These are phyloP conservation scores for Pythium folliculosum DNA, from an alignment of 352 stramenopile species.

Conservation along the genomic window DNA sequence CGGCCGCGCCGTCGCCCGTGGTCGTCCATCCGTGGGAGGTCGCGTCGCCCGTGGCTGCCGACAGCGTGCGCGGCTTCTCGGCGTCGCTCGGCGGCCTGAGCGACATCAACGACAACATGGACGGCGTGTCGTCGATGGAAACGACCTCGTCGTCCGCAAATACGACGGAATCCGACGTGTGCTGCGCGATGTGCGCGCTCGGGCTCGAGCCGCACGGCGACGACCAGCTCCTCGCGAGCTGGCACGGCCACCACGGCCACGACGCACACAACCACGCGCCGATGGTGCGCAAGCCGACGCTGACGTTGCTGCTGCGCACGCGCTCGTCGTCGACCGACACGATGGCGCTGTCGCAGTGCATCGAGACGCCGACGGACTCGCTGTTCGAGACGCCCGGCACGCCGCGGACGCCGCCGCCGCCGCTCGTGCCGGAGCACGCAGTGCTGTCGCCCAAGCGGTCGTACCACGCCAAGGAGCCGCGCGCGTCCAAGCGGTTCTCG, in stretches of 20 bases:
- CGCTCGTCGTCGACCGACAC: slow-evolving; percentile 19
- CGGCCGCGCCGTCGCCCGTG: slow-evolving; percentile 15
- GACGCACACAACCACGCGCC: not conserved
- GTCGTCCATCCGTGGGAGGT: slow-evolving; percentile 17
- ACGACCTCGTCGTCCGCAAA: not conserved
- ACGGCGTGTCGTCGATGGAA: not conserved
- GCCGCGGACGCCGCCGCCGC: slow-evolving; percentile 8
- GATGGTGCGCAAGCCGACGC: not conserved
- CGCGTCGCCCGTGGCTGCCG: slow-evolving; percentile 6
- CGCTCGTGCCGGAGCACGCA: slow-evolving; percentile 15
- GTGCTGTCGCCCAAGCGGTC: slow-evolving; percentile 16
- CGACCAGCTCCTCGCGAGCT: slow-evolving; percentile 5
- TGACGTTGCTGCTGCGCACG: not conserved
- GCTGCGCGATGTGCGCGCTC: slow-evolving; percentile 19
- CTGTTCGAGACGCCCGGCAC: not conserved
- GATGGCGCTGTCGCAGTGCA: slow-evolving; percentile 16
- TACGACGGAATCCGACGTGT: not conserved
- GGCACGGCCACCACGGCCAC: not conserved
- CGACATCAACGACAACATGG: not conserved
- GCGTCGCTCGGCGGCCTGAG: slow-evolving; percentile 6
- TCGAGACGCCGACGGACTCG: slow-evolving; percentile 14
- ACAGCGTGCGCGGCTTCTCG: slow-evolving; percentile 4
- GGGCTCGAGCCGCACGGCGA: not conserved
- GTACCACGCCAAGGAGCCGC: slow-evolving; percentile 4
- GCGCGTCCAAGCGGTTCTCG: slow-evolving; percentile 8